A percentile compares a stretch with the other conserved stretches of the same genome.
Evolutionary conservation across 495 filamentous ascomycete species (phyloP).

Genomic region (Geoglossum glabrum): DNA sequence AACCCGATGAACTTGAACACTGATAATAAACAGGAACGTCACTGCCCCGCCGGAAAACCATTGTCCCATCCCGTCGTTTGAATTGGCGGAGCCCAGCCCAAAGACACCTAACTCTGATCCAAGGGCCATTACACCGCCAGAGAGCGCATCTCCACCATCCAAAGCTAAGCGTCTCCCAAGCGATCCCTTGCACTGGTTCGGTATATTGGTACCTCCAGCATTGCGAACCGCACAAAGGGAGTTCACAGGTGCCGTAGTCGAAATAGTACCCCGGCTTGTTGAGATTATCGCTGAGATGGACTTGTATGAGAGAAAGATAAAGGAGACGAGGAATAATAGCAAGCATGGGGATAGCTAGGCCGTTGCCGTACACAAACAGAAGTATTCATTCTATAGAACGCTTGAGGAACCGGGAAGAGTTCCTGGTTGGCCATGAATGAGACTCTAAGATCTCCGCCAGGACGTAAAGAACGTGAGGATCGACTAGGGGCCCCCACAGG

Average conservation of each 20-base stretch:
- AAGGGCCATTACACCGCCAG: background rate
- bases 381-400: background rate
- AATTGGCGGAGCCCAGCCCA: background rate
- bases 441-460: background rate
- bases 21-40: background rate
- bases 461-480: background rate
- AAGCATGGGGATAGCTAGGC: background rate
- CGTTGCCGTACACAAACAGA: background rate
- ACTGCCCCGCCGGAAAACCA: background rate
- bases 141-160: background rate
- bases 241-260: constrained; percentile 17
- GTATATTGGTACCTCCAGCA: constrained; percentile 23
- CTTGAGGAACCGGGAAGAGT: background rate
- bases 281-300: constrained; percentile 15
- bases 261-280: constrained; percentile 11
- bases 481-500: background rate
- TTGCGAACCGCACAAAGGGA: constrained; percentile 18
- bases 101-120: background rate
- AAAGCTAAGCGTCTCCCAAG: constrained; percentile 3
- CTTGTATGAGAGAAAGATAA: constrained; percentile 1
- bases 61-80: background rate
- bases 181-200: constrained; percentile 26
- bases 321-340: background rate
- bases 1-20: background rate
- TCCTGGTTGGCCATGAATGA: background rate